Conservation (phyloP, 1,284 basidiomycete species). For the Ustilago tritici region DNA sequence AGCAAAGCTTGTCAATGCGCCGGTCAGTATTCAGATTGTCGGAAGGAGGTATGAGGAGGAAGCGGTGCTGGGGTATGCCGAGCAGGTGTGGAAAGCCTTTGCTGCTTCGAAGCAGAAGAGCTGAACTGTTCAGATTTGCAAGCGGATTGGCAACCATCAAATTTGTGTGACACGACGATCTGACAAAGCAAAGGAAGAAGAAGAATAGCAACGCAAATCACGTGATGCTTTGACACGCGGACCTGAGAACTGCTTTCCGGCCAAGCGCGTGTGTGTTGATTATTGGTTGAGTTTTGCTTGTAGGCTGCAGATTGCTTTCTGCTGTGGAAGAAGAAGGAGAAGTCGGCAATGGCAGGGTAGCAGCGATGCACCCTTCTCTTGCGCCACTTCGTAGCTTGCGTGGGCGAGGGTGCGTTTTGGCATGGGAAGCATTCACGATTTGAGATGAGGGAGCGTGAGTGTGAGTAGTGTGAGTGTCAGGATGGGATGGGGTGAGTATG, state of each 20-base stretch:
- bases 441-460: background rate
- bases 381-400: background rate
- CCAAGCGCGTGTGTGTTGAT: slow-evolving; percentile 9
- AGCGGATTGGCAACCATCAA: background rate
- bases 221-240: background rate
- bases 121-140: background rate
- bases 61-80: slow-evolving; percentile 73
- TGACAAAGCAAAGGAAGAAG: background rate
- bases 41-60: slow-evolving; percentile 81
- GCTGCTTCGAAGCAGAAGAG: slow-evolving; percentile 15
- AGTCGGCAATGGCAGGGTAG: background rate
- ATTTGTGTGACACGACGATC: background rate
- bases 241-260: background rate
- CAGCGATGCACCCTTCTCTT: background rate
- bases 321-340: background rate
- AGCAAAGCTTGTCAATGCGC: slow-evolving; percentile 74
- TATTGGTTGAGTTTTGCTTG: background rate
- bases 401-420: background rate
- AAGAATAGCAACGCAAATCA: background rate
- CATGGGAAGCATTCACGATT: background rate
- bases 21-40: slow-evolving; percentile 79
- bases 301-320: background rate
- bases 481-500: slow-evolving; percentile 9
- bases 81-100: slow-evolving; percentile 37
- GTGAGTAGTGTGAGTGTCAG: background rate